A percentile compares a stretch with the other conserved stretches of the same genome.
phyloP scores from a whole-genome alignment of 768 basidiomycete genomes.

The Boletus eberwhitei region DNA sequence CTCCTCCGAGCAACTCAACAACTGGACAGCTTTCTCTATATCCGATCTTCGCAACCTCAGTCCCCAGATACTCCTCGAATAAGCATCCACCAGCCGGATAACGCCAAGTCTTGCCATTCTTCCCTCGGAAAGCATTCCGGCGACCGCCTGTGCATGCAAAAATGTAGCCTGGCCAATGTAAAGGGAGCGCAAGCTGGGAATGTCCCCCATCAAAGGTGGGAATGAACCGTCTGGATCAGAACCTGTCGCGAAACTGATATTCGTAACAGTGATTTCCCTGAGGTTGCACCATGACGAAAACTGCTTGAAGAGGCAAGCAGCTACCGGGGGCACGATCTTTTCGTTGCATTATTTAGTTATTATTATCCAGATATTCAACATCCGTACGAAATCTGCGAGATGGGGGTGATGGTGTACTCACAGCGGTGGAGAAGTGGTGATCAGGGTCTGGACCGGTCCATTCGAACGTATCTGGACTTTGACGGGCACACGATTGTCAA shows the following conservation, averaged over 20 bases:
- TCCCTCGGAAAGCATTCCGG: constrained; percentile 32
- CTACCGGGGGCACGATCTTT: constrained; percentile 26
- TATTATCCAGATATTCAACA: constrained; percentile 1
- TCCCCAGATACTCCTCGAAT: constrained; percentile 58
- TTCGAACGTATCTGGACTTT: constrained; percentile 45
- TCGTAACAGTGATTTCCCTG: constrained; percentile 45
- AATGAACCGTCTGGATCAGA: constrained; percentile 8
- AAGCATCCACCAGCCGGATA: constrained; percentile 51
- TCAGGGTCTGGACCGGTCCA: constrained; percentile 64
- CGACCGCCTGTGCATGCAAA: constrained; percentile 40
- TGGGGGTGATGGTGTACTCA: constrained; percentile 28
- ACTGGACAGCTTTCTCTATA: constrained; percentile 36
- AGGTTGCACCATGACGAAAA: constrained; percentile 42
- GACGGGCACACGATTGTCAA: neutral
- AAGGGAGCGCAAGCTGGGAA: constrained; percentile 41
- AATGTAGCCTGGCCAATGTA: constrained; percentile 51
- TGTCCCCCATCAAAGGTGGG: constrained; percentile 33
- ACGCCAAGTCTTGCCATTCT: constrained; percentile 26
- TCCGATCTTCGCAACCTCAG: constrained; percentile 47
- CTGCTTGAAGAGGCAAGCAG: constrained; percentile 23
- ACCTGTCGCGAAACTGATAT: constrained; percentile 39
- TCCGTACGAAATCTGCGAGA: neutral
- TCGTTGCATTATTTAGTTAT: neutral
- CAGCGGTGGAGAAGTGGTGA: constrained; percentile 61
- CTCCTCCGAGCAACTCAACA: constrained; percentile 5